Base-by-base conservation (phyloP, 2,329 filamentous ascomycete genomes). In the Teratosphaeria destructans region DNA sequence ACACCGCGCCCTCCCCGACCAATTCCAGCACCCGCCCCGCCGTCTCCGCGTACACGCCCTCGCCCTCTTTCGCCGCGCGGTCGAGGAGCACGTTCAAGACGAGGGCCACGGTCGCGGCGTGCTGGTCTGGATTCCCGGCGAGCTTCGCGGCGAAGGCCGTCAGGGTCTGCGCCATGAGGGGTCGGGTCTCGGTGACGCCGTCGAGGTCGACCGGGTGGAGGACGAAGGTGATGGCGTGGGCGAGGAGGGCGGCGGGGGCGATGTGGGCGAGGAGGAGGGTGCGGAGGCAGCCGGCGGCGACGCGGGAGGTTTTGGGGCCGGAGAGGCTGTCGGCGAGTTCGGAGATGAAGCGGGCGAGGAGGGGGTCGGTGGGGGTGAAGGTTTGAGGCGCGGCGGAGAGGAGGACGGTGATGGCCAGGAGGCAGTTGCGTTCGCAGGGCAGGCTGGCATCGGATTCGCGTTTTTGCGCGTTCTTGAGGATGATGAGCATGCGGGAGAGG, bases 341-440 rank as follows among this genome's bases (percentile, higher is more conserved):
- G 64, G 89, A 83, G 3, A 96, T 79, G 67, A 92, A 92, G 58
- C 84, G 84, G 27, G 81, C 77, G 54, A 96, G 82, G 0, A 95
- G 80, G 8, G 87, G 83, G 66, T 97, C 92, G 52, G 82, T 84
- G 0, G 89, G 82, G 0, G 85, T 83, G 59, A 97, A 82, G 52
- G 86, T 81, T 1, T 63, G 34, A 32, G 65, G 62, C 61, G 85
- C 82, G 6, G 89, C 88, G 8, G 90, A 96, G 61, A 99, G 85
- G 8, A 99, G 81, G 61, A 99, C 88, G 0, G 94, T 96, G 54
- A 88, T 87, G 0, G 91, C 90, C 55, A 99, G 80, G 5, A 99
- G 82, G 4, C 88, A 89, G 70, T 97, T 99, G 78, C 95, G 96
- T 69, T 96, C 93, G 72, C 91, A 95, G 1, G 87, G 79, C 27